Base-by-base conservation (phyloP, 2,329 filamentous ascomycete species). In the Scolecobasidium constrictum region DNA sequence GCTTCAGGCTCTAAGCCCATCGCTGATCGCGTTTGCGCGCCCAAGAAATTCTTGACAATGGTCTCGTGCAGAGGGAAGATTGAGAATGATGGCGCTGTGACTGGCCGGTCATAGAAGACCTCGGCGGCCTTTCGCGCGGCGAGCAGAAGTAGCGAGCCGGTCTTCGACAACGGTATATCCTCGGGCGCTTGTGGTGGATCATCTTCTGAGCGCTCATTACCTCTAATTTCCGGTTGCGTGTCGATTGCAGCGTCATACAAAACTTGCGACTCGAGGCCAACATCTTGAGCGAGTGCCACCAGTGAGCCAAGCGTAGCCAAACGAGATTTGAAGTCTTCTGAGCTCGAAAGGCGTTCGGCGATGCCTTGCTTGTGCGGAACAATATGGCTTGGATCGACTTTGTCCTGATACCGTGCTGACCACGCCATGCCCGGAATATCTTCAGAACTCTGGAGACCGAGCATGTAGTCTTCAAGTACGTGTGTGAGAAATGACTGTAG, bases 401-500 rank as follows among this genome's bases (percentile, higher is more conserved):
- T 78, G 59, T 90, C 84, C 48, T 83, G 68, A 44, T 87, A 59
- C 40, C 84, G 59, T 48, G 60, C 69, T 4, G 64, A 62, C 68
- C 69, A 72, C 2, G 66, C 64, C 38, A 72, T 54, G 4, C 68
- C 69, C 1, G 68, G 66, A 4, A 68, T 61, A 51, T 70, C 67
- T 17, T 67, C 64, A 4, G 57, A 53, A 3, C 62, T 58, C 3
- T 56, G 54, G 15, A 72, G 49, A 5, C 64, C 63, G n/a, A 74
- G 77, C 47, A 85, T 71, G 50, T 86, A 90, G 36, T 81, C 74
- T 56, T 88, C 83, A 9, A 88, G 62, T 15, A 88, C 64, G 55
- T 84, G 83, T 0, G 82, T 86, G n/a, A 86, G 69, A 57, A 92
- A 88, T 1, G 80, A 78, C 54, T 86, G 80, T 18, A 90, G 62